Conservation (phyloP, 257 asterid species). For the Cinchona pubescens region DNA sequence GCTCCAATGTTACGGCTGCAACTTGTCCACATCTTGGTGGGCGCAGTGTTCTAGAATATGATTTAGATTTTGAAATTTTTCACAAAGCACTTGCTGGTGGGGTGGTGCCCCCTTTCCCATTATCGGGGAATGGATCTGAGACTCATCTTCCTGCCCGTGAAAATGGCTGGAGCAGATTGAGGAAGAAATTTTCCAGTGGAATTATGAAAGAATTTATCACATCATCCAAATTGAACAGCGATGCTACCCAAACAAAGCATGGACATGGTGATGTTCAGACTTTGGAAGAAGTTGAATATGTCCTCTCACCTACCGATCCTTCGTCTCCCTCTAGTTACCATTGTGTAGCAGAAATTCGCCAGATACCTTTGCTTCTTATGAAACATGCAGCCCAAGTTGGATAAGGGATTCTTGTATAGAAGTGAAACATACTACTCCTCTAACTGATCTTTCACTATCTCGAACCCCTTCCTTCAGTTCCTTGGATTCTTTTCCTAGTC, state of each 20-base stretch:
- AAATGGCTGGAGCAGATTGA: constrained; percentile 70
- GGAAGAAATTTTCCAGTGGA: constrained; percentile 49
- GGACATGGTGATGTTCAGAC: constrained; percentile 26
- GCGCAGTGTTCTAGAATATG: constrained; percentile 56
- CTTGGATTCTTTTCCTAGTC: constrained; percentile 56
- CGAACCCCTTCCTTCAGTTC: constrained; percentile 57
- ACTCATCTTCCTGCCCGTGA: constrained; percentile 64
- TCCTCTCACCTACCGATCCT: constrained; percentile 31
- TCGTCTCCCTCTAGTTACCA: constrained; percentile 40
- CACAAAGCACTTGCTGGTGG: constrained; percentile 68
- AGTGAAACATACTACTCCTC: constrained; percentile 26
- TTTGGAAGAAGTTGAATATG: constrained; percentile 30
- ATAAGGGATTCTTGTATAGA: constrained; percentile 31
- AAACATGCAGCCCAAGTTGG: constrained; percentile 43
- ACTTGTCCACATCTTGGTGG: constrained; percentile 17
- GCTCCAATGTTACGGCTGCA: constrained; percentile 9
- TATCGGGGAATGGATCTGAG: constrained; percentile 53
- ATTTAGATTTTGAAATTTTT: constrained; percentile 73
- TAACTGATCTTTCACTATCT: constrained; percentile 35
- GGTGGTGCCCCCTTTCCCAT: constrained; percentile 69
- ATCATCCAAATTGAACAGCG: constrained; percentile 37
- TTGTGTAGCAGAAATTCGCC: constrained; percentile 39
- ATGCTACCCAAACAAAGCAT: constrained; percentile 21
- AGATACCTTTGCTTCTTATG: constrained; percentile 45
- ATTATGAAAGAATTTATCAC: constrained; percentile 44